These are phyloP conservation scores for Petrea volubilis DNA, from an alignment of 257 asterid genomes.

Conservation along the genomic window DNA sequence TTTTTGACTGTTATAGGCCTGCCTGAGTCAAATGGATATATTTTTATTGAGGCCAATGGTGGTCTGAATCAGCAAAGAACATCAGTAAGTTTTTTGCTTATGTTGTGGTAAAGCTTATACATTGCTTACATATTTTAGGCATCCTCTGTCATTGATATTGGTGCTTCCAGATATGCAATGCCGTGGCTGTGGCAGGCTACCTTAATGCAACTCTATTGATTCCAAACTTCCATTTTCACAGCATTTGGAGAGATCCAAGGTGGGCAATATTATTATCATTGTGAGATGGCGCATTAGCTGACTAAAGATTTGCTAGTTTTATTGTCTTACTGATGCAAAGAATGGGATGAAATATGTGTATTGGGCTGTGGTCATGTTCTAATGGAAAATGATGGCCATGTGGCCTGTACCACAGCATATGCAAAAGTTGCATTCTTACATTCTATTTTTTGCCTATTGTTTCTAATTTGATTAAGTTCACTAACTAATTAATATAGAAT, in stretches of 20 bases:
- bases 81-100: conserved; percentile 54
- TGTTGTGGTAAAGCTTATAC: not conserved
- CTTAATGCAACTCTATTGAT: conserved; percentile 94
- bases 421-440: not conserved
- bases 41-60: conserved; percentile 87
- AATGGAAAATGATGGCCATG: conserved; percentile 1
- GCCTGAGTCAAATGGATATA: conserved; percentile 62
- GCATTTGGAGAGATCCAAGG: conserved; percentile 99
- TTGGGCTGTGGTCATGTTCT: not conserved
- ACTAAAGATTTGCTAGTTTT: conserved; percentile 15
- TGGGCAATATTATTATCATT: conserved; percentile 27
- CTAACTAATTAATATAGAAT: not conserved
- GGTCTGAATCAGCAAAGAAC: conserved; percentile 98
- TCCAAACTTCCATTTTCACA: conserved; percentile 93
- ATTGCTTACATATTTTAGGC: conserved; percentile 1
- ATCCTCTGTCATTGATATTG: conserved; percentile 16
- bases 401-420: not conserved
- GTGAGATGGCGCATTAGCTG: conserved; percentile 5
- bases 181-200: conserved; percentile 98
- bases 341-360: conserved; percentile 3
- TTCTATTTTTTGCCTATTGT: not conserved
- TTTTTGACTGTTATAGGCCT: conserved; percentile 34
- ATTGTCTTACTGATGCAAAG: conserved; percentile 2
- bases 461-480: conserved; percentile 9
- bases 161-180: conserved; percentile 92